phyloP scores from a whole-genome alignment of 768 basidiomycete species.

The Tylopilus cervinicoccineus region DNA sequence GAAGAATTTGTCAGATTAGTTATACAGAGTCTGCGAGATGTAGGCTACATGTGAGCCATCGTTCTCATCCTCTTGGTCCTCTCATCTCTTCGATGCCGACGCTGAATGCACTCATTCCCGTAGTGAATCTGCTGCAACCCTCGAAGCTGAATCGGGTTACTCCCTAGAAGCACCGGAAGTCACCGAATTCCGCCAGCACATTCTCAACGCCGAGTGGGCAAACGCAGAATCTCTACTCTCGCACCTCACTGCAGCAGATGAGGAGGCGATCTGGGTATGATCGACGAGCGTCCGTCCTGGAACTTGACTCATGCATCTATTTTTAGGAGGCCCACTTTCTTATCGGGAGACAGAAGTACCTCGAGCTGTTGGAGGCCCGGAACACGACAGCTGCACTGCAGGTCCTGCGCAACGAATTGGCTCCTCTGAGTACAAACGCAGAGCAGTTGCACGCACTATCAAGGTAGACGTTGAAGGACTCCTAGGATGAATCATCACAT shows the following conservation, averaged over 20 bases:
- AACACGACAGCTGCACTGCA: slow-evolving; percentile 79
- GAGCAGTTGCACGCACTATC: slow-evolving; percentile 85
- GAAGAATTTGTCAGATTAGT: slow-evolving; percentile 90
- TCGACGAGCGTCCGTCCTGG: slow-evolving; percentile 23
- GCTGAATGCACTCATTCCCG: slow-evolving; percentile 11
- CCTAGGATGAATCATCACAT: slow-evolving; percentile 8
- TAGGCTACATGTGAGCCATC: slow-evolving; percentile 64
- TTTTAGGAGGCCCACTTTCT: slow-evolving; percentile 77
- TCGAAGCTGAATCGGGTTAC: slow-evolving; percentile 93
- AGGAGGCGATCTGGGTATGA: slow-evolving; percentile 65
- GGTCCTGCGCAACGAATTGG: slow-evolving; percentile 84
- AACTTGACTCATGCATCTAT: slow-evolving; percentile 12
- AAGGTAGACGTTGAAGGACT: slow-evolving; percentile 49
- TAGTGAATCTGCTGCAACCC: slow-evolving; percentile 83
- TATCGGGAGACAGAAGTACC: slow-evolving; percentile 93
- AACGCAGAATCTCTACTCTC: slow-evolving; percentile 69
- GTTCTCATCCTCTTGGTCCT: slow-evolving; percentile 7
- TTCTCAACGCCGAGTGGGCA: slow-evolving; percentile 77
- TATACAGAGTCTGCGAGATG: slow-evolving; percentile 85
- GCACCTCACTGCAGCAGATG: slow-evolving; percentile 63
- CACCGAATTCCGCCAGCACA: slow-evolving; percentile 72
- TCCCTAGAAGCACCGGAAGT: slow-evolving; percentile 76
- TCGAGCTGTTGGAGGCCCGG: slow-evolving; percentile 82
- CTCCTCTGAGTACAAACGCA: slow-evolving; percentile 73
- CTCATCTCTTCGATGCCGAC: slow-evolving; percentile 3